Conservation (phyloP, 495 filamentous ascomycete species). For the Penicillium longicatenatum region DNA sequence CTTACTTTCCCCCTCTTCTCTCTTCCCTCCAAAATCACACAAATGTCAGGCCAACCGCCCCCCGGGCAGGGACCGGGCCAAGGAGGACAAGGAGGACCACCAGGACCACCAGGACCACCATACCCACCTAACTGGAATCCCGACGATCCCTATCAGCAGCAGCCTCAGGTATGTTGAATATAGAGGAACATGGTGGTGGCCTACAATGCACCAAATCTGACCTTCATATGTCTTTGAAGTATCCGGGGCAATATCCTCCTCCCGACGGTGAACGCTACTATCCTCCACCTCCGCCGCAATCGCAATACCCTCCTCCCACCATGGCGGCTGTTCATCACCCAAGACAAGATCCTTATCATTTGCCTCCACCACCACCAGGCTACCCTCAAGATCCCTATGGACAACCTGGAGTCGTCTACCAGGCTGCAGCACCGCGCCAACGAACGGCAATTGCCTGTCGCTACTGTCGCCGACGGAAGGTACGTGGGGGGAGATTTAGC, state of each 20-base stretch:
- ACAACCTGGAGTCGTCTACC: slow-evolving; percentile 56
- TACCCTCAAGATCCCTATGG: slow-evolving; percentile 45
- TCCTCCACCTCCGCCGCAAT: slow-evolving; percentile 35
- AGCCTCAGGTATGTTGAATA: slow-evolving; percentile 36
- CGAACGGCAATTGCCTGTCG: slow-evolving; percentile 83
- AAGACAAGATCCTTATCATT: slow-evolving; percentile 39
- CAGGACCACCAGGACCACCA: slow-evolving; percentile 32
- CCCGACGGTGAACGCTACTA: slow-evolving; percentile 43
- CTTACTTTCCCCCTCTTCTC: slow-evolving; percentile 30
- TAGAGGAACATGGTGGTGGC: not conserved
- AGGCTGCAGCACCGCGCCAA: slow-evolving; percentile 73
- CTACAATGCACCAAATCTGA: not conserved
- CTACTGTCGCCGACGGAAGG: slow-evolving; percentile 81
- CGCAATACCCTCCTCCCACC: slow-evolving; percentile 26
- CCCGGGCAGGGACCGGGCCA: too few species aligned
- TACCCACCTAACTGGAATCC: slow-evolving; percentile 52
- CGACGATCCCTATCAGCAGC: slow-evolving; percentile 49
- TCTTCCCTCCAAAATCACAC: slow-evolving; percentile 16
- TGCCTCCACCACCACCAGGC: slow-evolving; percentile 43
- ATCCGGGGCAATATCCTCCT: slow-evolving; percentile 18
- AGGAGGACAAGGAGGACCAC: too few species aligned
- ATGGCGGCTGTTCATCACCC: slow-evolving; percentile 45
- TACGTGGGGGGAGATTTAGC: slow-evolving; percentile 35
- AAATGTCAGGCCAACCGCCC: slow-evolving; percentile 55
- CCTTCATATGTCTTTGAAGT: slow-evolving; percentile 19